Percentiles rank a stretch among this genome's conserved stretches.
Evolutionary conservation across 768 basidiomycete genomes (phyloP).

Genomic region (Melanogaster broomeanus): DNA sequence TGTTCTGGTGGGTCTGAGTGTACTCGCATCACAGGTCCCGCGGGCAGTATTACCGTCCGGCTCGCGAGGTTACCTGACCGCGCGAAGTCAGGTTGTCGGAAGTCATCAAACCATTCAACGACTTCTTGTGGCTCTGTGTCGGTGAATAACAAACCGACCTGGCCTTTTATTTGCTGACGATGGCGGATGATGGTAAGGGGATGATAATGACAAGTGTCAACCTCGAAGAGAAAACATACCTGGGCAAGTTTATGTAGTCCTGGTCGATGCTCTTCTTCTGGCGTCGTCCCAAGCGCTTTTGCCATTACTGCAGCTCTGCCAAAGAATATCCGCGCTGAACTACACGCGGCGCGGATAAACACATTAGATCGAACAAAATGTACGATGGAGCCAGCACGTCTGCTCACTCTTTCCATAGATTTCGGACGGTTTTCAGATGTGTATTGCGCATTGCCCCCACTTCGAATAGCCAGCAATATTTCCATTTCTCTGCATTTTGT

Average conservation of each 20-base stretch:
- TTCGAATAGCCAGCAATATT: constrained; percentile 93
- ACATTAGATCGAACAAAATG: constrained; percentile 6
- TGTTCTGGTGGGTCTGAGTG: constrained; percentile 82
- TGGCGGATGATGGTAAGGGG: no score
- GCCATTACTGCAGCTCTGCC: constrained; percentile 90
- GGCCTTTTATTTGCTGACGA: constrained; percentile 86
- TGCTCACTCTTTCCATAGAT: constrained; percentile 88
- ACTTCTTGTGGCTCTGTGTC: constrained; percentile 89
- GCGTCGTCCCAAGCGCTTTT: constrained; percentile 87
- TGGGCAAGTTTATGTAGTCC: constrained; percentile 81
- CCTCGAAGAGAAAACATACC: constrained; percentile 45
- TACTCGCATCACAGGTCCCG: constrained; percentile 81
- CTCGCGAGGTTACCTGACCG: constrained; percentile 82
- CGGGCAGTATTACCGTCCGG: constrained; percentile 73
- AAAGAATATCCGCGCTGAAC: constrained; percentile 90
- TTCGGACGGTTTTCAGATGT: constrained; percentile 90
- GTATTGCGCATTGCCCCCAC: constrained; percentile 96
- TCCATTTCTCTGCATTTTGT: constrained; percentile 84
- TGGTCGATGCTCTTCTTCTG: constrained; percentile 80
- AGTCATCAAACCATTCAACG: constrained; percentile 91
- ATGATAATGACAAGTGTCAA: constrained; percentile 4
- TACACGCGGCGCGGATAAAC: constrained; percentile 27
- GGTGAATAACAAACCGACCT: constrained; percentile 92
- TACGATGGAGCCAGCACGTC: not conserved
- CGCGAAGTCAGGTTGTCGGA: constrained; percentile 88